Evolutionary conservation across 257 asterid species (phyloP), one percentile per base, ranked within the genome.

Genomic region (Ehretia macrophylla): DNA sequence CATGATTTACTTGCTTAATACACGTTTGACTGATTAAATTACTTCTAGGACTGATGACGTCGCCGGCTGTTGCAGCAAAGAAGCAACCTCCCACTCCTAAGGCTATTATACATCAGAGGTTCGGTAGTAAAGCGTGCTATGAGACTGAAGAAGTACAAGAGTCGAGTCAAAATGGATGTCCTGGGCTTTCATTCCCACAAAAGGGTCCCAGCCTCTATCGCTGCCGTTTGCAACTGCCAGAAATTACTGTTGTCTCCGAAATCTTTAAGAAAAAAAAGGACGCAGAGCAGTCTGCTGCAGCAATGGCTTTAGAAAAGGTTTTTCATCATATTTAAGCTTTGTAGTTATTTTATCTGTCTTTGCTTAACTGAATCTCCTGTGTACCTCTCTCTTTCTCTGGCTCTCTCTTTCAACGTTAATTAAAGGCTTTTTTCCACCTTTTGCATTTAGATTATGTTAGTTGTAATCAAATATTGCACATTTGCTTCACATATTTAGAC

Each of bases 281-380:
- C 8, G 99, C 99, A 10, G 99, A 92, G 68, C 96, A 88, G 74
- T 85, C 94, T 1, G 99, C 99, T 63, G 95, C 99, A 4, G 87
- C 84, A 77, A 82, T 72, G 81, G 99, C 99, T 65, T 66, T 92
- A 47, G 80, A 79, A 75, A 83, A 84, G 97, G 99, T 92, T 62
- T 67, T 48, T 8, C 69, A 22, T 19, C 64, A 51, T 17, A 5
- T 37, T 21, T 21, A n/a, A 21, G 14, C 27, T 52, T 1, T 52
- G 38, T 20, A 20, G 16, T 42, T 42, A 42, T 10, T 42, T 42
- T 42, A 10, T 42, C 12, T n/a, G n/a, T n/a, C n/a, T n/a, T n/a
- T n/a, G n/a, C n/a, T n/a, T n/a, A n/a, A n/a, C n/a, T n/a, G n/a
- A n/a, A n/a, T n/a, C n/a, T n/a, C n/a, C n/a, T n/a, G n/a, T n/a